Evolutionary conservation across 1,284 basidiomycete species (phyloP).

Genomic region (Chondrostereum purpureum): DNA sequence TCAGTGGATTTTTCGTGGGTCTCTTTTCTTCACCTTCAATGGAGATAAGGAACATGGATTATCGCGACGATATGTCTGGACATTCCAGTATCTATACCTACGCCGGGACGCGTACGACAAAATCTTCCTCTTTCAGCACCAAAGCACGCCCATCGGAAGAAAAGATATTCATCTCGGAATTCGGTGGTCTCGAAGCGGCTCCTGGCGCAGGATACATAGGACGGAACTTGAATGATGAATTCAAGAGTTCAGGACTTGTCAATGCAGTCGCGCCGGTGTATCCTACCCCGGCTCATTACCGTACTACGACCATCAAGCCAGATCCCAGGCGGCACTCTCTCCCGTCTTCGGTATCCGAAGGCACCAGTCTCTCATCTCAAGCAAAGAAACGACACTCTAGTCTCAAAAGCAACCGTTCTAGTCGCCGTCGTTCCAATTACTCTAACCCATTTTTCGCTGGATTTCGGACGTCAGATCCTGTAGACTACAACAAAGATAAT

Average conservation of each 20-base stretch:
- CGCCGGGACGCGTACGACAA: constrained; percentile 1
- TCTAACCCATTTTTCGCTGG: constrained; percentile 5
- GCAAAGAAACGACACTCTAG: constrained; percentile 19
- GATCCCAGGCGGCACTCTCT: constrained; percentile 25
- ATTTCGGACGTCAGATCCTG: constrained; percentile 1
- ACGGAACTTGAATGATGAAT: background rate
- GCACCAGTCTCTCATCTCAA: too few relatives aligned
- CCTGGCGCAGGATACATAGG: background rate
- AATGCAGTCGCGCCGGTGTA: constrained; percentile 3
- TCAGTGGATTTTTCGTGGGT: constrained; percentile 33
- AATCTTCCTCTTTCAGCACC: constrained; percentile 4
- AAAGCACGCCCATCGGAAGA: constrained; percentile 1
- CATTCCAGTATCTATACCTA: constrained; percentile 4
- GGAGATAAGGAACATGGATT: constrained; percentile 28
- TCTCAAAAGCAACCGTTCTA: constrained; percentile 16
- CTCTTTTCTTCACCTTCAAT: constrained; percentile 39
- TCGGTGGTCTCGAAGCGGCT: background rate
- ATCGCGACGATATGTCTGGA: constrained; percentile 14
- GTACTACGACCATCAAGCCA: background rate
- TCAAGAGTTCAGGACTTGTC: background rate
- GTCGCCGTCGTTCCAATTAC: constrained; percentile 16
- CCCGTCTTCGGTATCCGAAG: too few relatives aligned
- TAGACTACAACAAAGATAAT: background rate
- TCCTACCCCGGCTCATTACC: constrained; percentile 5
- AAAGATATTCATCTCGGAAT: background rate